Evolutionary conservation across 129 eudicot species (phyloP).

Genomic region (Flaveria robusta): DNA sequence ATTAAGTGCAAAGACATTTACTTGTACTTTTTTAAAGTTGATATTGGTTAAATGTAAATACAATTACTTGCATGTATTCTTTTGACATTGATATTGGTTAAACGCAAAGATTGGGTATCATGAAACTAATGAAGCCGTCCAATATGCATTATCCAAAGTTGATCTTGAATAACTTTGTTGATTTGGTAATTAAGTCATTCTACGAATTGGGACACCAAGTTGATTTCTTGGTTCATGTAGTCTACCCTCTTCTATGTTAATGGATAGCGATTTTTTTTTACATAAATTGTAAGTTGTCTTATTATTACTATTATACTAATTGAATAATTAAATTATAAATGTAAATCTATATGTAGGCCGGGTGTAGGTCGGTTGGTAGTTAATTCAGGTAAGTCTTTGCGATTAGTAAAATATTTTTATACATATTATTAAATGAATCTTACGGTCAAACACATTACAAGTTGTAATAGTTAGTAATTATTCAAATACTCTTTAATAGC

Average conservation of each 20-base stretch:
- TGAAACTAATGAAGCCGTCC: constrained; percentile 14
- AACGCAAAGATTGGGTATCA: background rate
- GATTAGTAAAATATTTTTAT: too few relatives aligned
- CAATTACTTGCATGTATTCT: too few relatives aligned
- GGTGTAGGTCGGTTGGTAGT: too few relatives aligned
- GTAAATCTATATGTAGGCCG: too few relatives aligned
- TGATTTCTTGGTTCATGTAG: constrained; percentile 37
- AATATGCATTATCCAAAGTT: background rate
- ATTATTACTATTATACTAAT: background rate
- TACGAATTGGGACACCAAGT: constrained; percentile 32
- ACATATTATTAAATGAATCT: too few relatives aligned
- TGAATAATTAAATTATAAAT: background rate
- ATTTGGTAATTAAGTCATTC: constrained; percentile 26
- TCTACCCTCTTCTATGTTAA: constrained; percentile 24
- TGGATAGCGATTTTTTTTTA: background rate
- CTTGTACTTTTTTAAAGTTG: too few relatives aligned
- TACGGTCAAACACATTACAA: too few relatives aligned
- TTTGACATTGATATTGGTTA: background rate
- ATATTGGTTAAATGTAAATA: too few relatives aligned
- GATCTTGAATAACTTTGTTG: constrained; percentile 19
- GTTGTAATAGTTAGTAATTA: too few relatives aligned
- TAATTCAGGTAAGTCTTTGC: too few relatives aligned
- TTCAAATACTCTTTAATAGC: too few relatives aligned
- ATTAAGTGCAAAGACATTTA: too few relatives aligned
- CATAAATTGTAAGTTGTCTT: constrained; percentile 17